Conservation (phyloP, 306 rosid species). For the Casuarina cunninghamiana region DNA sequence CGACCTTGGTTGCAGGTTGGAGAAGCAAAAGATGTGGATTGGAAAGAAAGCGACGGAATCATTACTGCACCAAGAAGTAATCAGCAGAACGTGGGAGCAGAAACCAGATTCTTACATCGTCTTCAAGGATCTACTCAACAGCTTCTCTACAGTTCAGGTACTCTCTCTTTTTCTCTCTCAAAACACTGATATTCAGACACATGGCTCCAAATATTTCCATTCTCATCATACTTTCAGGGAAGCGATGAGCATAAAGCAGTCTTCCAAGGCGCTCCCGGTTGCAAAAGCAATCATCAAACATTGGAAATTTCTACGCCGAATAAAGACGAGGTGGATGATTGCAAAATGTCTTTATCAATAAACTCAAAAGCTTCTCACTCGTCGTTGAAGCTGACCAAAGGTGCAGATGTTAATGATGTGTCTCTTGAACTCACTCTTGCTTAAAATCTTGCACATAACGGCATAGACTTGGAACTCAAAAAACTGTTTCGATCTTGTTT, state of each 20-base stretch:
- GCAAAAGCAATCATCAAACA: slow-evolving; percentile 32
- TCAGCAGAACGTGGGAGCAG: slow-evolving; percentile 26
- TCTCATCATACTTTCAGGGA: slow-evolving; percentile 33
- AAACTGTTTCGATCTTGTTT: neutral
- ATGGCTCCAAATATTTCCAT: neutral
- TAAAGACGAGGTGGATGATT: slow-evolving; percentile 24
- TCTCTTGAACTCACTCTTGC: slow-evolving; percentile 66
- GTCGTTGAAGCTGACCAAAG: slow-evolving; percentile 19
- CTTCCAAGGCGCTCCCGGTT: slow-evolving; percentile 17
- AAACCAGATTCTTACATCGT: slow-evolving; percentile 51
- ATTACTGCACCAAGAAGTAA: slow-evolving; percentile 3
- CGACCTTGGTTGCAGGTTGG: slow-evolving; percentile 41
- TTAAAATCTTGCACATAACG: slow-evolving; percentile 18
- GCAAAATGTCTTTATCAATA: slow-evolving; percentile 40
- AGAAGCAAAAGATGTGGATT: slow-evolving; percentile 24
- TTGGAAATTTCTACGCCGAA: slow-evolving; percentile 11
- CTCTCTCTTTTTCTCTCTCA: slow-evolving; percentile 15
- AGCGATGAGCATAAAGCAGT: slow-evolving; percentile 27
- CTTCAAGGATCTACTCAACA: slow-evolving; percentile 53
- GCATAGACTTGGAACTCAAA: neutral
- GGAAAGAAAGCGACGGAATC: slow-evolving; percentile 25
- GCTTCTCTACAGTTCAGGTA: slow-evolving; percentile 41
- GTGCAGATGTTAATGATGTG: slow-evolving; percentile 41
- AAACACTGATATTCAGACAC: neutral
- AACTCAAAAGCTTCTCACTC: slow-evolving; percentile 33